A percentile compares a stretch with the other conserved stretches of the same genome.
These are phyloP conservation scores for Lachnum nothofagi DNA, from an alignment of 2,329 filamentous ascomycete species.

Conservation along the genomic window DNA sequence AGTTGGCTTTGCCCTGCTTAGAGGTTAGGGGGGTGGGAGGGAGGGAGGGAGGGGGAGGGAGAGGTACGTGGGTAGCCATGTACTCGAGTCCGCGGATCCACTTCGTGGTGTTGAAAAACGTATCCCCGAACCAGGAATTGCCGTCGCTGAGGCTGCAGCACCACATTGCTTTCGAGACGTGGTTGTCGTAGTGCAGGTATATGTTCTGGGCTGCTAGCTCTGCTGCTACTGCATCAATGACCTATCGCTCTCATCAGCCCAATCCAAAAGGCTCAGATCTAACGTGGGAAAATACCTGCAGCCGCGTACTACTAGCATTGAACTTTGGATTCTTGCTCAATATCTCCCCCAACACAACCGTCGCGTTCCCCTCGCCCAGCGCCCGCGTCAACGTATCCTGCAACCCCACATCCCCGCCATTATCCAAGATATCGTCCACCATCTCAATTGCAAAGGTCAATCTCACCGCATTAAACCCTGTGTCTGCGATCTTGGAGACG, in stretches of 20 bases:
- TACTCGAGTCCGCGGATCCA: constrained; percentile 57
- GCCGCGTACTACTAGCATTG: constrained; percentile 46
- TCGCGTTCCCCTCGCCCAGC: constrained; percentile 49
- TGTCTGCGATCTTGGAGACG: constrained; percentile 48
- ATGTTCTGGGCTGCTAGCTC: constrained; percentile 52
- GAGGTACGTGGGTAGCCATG: constrained; percentile 53
- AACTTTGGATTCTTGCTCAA: constrained; percentile 52
- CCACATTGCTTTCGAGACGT: constrained; percentile 55
- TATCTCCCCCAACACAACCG: constrained; percentile 45
- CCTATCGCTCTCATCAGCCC: constrained; percentile 21
- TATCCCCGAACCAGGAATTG: constrained; percentile 59
- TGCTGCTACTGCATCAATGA: constrained; percentile 58
- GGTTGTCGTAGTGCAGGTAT: constrained; percentile 57
- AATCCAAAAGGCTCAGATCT: too few relatives aligned
- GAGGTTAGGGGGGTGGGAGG: constrained; percentile 3
- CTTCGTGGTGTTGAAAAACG: constrained; percentile 51
- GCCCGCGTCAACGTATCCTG: constrained; percentile 39
- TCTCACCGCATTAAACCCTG: constrained; percentile 57
- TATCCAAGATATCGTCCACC: constrained; percentile 50
- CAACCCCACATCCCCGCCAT: constrained; percentile 42
- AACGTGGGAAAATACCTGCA: too few relatives aligned
- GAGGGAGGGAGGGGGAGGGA: background rate
- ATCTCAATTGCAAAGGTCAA: constrained; percentile 58
- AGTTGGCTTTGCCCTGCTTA: constrained; percentile 19
- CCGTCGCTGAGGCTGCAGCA: constrained; percentile 52